A percentile compares a stretch with the other conserved stretches of the same genome.
Conservation (phyloP, 2,329 filamentous ascomycete genomes). For the Hirsutella minnesotensis region DNA sequence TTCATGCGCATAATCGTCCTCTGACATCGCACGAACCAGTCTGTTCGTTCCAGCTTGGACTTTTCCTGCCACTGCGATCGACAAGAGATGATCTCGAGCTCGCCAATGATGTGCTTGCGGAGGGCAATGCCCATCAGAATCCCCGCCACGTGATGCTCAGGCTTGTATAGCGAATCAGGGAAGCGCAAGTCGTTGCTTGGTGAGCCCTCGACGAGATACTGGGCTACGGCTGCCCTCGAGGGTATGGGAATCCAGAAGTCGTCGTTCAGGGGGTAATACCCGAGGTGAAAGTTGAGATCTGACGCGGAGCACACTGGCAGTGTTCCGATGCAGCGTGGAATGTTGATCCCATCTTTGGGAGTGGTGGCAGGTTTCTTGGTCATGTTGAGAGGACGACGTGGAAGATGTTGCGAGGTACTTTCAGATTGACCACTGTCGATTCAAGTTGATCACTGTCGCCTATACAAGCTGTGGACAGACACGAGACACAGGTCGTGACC, state of each 20-base stretch:
- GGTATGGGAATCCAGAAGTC: conserved; percentile 1
- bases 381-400: no score
- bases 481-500: no score
- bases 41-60: not conserved
- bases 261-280: not conserved
- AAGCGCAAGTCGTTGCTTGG: not conserved
- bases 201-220: not conserved
- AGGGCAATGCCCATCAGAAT: not conserved
- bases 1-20: not conserved
- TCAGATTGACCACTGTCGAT: no score
- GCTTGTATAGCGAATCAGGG: no score
- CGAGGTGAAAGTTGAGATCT: not conserved
- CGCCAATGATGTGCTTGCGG: not conserved
- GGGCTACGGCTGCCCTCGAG: not conserved
- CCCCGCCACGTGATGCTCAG: not conserved
- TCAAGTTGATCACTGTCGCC: no score
- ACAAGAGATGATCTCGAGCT: not conserved
- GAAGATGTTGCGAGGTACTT: no score
- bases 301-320: not conserved
- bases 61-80: no score
- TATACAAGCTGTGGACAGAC: no score
- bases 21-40: not conserved
- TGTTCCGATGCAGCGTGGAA: not conserved
- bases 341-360: not conserved
- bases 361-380: not conserved